Conservation (phyloP, 2,329 filamentous ascomycete species). For the Fusarium avenaceum region DNA sequence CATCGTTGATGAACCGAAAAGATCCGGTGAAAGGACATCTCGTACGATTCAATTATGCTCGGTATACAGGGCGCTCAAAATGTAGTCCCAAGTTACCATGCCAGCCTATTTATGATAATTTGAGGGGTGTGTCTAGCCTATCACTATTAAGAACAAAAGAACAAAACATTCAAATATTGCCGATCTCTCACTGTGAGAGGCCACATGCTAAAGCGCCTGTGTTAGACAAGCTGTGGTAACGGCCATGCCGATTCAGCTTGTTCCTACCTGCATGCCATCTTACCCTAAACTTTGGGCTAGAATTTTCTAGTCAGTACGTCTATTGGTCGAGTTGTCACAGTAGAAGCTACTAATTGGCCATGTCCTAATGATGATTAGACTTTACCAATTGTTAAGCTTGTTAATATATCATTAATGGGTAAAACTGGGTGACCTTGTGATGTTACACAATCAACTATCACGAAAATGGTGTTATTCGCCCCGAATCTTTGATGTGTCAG, state of each 20-base stretch:
- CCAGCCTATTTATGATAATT: neutral
- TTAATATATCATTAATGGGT: no score
- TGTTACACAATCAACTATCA: slow-evolving; percentile 14
- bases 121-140: slow-evolving; percentile 23
- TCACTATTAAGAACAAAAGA: neutral
- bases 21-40: slow-evolving; percentile 22
- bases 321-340: neutral
- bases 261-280: slow-evolving; percentile 4
- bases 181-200: slow-evolving; percentile 27
- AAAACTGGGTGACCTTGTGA: slow-evolving; percentile 11
- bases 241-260: slow-evolving; percentile 23
- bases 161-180: slow-evolving; percentile 6
- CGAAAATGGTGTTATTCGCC: slow-evolving; percentile 25
- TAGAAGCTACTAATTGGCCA: neutral
- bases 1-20: slow-evolving; percentile 18
- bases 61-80: neutral
- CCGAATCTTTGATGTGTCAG: slow-evolving; percentile 17
- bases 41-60: slow-evolving; percentile 35
- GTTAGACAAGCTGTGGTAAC: neutral
- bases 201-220: neutral
- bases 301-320: slow-evolving; percentile 5
- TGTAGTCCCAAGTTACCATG: neutral
- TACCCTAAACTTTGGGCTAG: slow-evolving; percentile 22
- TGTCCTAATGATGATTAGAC: neutral
- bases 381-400: no score